Conservation (phyloP, 352 stramenopile species). For the Pythium utonaiense region DNA sequence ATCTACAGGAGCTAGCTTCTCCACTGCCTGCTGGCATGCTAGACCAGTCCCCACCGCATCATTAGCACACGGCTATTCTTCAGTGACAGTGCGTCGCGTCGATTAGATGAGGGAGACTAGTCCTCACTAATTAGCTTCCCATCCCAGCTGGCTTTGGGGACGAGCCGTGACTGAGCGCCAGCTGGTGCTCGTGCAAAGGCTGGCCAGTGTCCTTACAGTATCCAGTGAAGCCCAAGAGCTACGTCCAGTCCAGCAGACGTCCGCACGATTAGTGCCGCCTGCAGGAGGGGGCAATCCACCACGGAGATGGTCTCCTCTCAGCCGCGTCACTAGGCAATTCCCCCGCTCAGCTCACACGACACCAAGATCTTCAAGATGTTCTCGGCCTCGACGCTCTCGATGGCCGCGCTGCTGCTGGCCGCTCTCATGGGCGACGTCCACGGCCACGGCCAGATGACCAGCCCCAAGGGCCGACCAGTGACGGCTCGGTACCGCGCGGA, state of each 20-base stretch:
- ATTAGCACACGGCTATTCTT: too few relatives aligned
- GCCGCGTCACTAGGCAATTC: conserved; percentile 1
- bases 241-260: background rate
- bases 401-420: background rate
- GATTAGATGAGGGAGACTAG: background rate
- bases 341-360: background rate
- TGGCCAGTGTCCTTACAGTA: background rate
- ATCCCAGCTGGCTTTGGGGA: background rate
- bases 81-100: too few relatives aligned
- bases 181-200: background rate
- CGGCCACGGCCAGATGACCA: conserved; percentile 24
- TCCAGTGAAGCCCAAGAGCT: background rate
- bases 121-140: background rate
- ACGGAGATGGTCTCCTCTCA: too few relatives aligned
- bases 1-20: too few relatives aligned
- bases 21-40: too few relatives aligned
- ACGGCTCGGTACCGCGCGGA: conserved; percentile 36
- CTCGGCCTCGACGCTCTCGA: conserved; percentile 5
- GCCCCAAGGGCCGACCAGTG: conserved; percentile 19
- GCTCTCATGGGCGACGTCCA: conserved; percentile 14
- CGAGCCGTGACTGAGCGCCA: background rate
- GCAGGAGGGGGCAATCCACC: too few relatives aligned
- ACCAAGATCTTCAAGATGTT: background rate
- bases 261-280: background rate
- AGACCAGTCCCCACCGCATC: too few relatives aligned